Percentiles rank a stretch among this genome's conserved stretches.
Conservation (phyloP, 495 filamentous ascomycete genomes). For the Podospora pseudopauciseta region DNA sequence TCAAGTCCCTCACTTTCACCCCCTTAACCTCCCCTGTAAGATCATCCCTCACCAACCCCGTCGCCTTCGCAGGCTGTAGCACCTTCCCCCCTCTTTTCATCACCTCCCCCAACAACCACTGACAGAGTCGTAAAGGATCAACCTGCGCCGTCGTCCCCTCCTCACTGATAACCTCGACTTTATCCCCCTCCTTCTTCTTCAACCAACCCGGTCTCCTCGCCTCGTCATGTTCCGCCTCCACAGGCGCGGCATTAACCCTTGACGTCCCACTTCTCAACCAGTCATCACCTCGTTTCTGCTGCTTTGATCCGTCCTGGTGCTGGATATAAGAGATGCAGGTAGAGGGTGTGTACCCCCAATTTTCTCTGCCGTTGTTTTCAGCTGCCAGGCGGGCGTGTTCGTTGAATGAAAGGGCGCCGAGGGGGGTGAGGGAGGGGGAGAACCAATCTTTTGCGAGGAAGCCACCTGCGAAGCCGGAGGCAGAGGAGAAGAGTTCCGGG, state of each 20-base stretch:
- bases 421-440: constrained; percentile 44
- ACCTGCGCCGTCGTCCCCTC: constrained; percentile 63
- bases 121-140: constrained; percentile 58
- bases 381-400: constrained; percentile 63
- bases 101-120: constrained; percentile 59
- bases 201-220: constrained; percentile 56
- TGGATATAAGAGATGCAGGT: constrained; percentile 55
- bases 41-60: constrained; percentile 49
- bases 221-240: constrained; percentile 23
- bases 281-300: constrained; percentile 47
- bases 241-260: constrained; percentile 56
- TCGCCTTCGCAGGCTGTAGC: constrained; percentile 59
- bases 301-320: constrained; percentile 19
- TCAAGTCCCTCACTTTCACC: constrained; percentile 42
- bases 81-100: constrained; percentile 58
- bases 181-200: constrained; percentile 45
- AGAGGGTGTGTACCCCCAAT: constrained; percentile 67
- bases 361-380: constrained; percentile 53
- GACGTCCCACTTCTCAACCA: constrained; percentile 63
- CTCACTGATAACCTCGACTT: constrained; percentile 60
- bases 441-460: constrained; percentile 78
- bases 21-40: constrained; percentile 41
- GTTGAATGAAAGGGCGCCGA: constrained; percentile 66
- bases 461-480: constrained; percentile 70
- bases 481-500: constrained; percentile 61